Evolutionary conservation across 78 protist genomes (phyloP).

Genomic region (Paulinella micropora): DNA sequence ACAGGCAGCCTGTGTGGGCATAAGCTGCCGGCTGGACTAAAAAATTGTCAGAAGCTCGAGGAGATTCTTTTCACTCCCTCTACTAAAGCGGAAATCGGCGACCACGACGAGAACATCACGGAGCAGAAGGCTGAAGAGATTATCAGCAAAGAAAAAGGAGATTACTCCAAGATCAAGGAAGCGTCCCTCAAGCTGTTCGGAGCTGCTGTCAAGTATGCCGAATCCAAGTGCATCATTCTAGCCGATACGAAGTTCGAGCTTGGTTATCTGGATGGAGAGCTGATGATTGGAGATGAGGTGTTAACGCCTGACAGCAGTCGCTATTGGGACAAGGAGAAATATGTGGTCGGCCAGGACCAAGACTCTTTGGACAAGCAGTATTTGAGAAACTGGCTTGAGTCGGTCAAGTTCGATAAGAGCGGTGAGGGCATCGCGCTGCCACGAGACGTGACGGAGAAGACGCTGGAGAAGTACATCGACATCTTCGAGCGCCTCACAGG

Average conservation of each 20-base stretch:
- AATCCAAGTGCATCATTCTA: neutral
- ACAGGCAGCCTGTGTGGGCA: conserved; percentile 27
- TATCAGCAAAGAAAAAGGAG: neutral
- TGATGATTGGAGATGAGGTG: conserved; percentile 40
- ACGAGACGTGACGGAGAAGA: neutral
- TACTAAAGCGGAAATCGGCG: conserved; percentile 45
- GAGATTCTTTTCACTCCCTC: conserved; percentile 43
- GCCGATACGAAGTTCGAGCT: conserved; percentile 53
- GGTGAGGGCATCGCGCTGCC: conserved; percentile 14
- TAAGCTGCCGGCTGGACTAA: conserved; percentile 26
- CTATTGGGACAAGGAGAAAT: conserved; percentile 28
- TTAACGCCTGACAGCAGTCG: conserved; percentile 49
- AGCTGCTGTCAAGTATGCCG: conserved; percentile 4
- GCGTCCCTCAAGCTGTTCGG: neutral
- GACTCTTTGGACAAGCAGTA: conserved; percentile 26
- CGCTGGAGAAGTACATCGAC: conserved; percentile 26
- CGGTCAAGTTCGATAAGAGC: conserved; percentile 30
- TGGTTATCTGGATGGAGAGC: conserved; percentile 15
- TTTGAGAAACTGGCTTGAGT: conserved; percentile 30
- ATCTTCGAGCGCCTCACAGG: conserved; percentile 26
- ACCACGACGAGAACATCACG: conserved; percentile 46
- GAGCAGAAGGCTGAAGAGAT: conserved; percentile 25
- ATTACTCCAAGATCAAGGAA: neutral
- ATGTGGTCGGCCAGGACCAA: conserved; percentile 1
- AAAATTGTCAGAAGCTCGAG: conserved; percentile 17